Evolutionary conservation across 2,329 filamentous ascomycete species (phyloP).

Genomic region (Cladophialophora exuberans): DNA sequence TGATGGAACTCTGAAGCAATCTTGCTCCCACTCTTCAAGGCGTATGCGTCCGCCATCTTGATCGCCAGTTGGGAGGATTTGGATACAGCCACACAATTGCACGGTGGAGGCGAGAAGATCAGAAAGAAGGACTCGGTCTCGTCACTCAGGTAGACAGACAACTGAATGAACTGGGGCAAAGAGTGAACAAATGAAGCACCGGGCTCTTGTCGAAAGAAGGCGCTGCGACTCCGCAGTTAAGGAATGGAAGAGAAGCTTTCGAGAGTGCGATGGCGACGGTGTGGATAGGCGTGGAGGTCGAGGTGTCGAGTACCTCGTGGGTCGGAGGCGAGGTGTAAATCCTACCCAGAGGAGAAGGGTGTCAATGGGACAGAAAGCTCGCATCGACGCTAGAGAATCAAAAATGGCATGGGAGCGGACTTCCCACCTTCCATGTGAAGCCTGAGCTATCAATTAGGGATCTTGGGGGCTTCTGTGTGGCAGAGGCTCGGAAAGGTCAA

Average conservation of each 20-base stretch:
- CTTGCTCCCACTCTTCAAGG: slow-evolving; percentile 18
- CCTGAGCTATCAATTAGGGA: slow-evolving; percentile 1
- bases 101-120: too few species aligned
- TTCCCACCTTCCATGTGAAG: background rate
- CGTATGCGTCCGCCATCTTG: slow-evolving; percentile 14
- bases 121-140: too few species aligned
- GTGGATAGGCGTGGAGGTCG: background rate
- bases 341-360: background rate
- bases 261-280: background rate
- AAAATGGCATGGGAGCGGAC: background rate
- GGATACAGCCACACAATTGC: background rate
- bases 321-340: background rate
- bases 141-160: background rate
- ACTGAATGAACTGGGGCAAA: background rate
- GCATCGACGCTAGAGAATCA: background rate
- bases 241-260: background rate
- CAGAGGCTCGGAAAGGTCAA: background rate
- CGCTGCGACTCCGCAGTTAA: background rate
- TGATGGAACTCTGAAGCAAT: slow-evolving; percentile 18
- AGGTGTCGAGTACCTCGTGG: background rate
- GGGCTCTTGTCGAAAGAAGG: background rate
- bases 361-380: background rate
- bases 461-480: background rate
- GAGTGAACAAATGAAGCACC: background rate
- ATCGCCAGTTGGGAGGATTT: background rate